These are phyloP conservation scores for Dactylellina sp. DNA, from an alignment of 2,329 filamentous ascomycete species.

Conservation along the genomic window DNA sequence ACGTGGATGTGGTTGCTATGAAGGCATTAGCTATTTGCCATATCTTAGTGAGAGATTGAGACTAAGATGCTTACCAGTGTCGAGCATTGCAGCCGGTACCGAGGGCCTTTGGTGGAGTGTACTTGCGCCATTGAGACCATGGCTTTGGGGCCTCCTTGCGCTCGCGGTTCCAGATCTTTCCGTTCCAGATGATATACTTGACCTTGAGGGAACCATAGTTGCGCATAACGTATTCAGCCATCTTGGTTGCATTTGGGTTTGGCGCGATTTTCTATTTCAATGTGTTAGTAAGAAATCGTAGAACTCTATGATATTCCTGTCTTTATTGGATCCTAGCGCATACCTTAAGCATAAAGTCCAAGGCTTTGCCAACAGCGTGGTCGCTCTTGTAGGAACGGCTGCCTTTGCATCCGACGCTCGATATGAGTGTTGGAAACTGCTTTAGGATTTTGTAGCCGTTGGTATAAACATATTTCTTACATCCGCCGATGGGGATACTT, in stretches of 20 bases:
- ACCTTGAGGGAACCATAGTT: constrained; percentile 64
- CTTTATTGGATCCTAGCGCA: background rate
- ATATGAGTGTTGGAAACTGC: constrained; percentile 63
- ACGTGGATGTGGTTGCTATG: constrained; percentile 56
- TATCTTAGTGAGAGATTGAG: background rate
- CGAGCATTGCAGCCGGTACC: constrained; percentile 65
- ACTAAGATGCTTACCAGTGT: constrained; percentile 63
- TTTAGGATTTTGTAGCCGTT: constrained; percentile 63
- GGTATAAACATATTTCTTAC: constrained; percentile 63
- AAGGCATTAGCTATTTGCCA: constrained; percentile 4
- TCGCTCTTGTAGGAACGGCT: constrained; percentile 59
- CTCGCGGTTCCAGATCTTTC: constrained; percentile 66
- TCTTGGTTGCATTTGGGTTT: constrained; percentile 58
- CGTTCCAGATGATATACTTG: constrained; percentile 68
- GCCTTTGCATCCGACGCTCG: constrained; percentile 60
- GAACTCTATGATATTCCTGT: background rate
- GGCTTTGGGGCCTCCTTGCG: constrained; percentile 62
- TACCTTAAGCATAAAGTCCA: constrained; percentile 61
- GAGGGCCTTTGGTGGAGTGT: constrained; percentile 62
- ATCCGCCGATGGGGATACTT: constrained; percentile 63
- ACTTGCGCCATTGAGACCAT: constrained; percentile 64
- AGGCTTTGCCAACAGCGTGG: constrained; percentile 60
- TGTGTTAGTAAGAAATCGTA: background rate
- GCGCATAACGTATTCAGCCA: constrained; percentile 68
- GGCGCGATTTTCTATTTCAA: constrained; percentile 41